A percentile compares a stretch with the other conserved stretches of the same genome.
Conservation (phyloP, 2,329 filamentous ascomycete genomes). For the Fusarium scirpi region DNA sequence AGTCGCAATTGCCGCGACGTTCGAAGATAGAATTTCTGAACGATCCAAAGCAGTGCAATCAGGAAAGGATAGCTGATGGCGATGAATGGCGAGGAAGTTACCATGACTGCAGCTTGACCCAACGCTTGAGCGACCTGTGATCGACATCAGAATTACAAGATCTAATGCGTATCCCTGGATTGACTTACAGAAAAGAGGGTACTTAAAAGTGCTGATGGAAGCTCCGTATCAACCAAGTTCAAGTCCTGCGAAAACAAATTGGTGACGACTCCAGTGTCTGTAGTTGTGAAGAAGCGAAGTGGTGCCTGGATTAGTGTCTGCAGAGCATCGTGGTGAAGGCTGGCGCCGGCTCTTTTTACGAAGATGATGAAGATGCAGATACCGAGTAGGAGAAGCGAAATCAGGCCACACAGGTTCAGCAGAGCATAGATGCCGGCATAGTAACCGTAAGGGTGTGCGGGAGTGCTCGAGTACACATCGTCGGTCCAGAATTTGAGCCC, state of each 20-base stretch:
- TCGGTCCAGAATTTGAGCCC: constrained; percentile 58
- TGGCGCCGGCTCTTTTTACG: constrained; percentile 47
- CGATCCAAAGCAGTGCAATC: constrained; percentile 57
- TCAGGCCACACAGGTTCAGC: constrained; percentile 27
- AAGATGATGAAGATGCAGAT: constrained; percentile 40
- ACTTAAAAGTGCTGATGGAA: constrained; percentile 50
- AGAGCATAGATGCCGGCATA: constrained; percentile 51
- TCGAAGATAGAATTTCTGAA: constrained; percentile 70
- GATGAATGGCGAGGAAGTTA: constrained; percentile 56
- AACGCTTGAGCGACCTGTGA: constrained; percentile 1
- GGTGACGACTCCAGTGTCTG: constrained; percentile 56
- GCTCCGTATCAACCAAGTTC: constrained; percentile 55
- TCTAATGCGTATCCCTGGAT: too few species aligned
- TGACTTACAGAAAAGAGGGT: constrained; percentile 12
- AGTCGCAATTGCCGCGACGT: constrained; percentile 71
- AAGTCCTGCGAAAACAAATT: constrained; percentile 62
- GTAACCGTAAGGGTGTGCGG: constrained; percentile 31
- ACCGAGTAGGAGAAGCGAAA: constrained; percentile 38
- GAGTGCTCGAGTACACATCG: constrained; percentile 38
- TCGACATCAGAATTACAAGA: too few species aligned
- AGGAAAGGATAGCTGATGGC: constrained; percentile 64
- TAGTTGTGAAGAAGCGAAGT: constrained; percentile 56
- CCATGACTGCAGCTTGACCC: constrained; percentile 57
- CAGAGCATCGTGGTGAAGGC: constrained; percentile 52
- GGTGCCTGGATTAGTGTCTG: constrained; percentile 53